phyloP scores from a whole-genome alignment of 345 rosid genomes.

The Camelina laxa region DNA sequence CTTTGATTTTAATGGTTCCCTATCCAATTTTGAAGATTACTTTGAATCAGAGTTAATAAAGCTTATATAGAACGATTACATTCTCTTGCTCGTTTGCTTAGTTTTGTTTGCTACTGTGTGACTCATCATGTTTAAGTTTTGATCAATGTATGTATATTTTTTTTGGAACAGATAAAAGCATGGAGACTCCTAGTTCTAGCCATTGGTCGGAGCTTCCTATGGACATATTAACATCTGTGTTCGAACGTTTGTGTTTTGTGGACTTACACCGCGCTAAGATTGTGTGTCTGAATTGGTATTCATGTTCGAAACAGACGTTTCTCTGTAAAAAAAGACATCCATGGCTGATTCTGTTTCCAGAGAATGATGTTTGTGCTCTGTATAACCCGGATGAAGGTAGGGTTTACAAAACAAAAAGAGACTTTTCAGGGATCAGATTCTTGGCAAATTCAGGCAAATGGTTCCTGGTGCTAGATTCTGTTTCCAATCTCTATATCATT shows the following conservation, averaged over 20 bases:
- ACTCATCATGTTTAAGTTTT: too few species aligned
- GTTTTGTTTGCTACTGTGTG: too few species aligned
- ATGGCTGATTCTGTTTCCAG: constrained; percentile 14
- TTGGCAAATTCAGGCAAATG: background rate
- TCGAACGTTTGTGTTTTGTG: background rate
- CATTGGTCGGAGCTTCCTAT: constrained; percentile 16
- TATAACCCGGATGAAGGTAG: constrained; percentile 3
- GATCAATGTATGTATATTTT: too few species aligned
- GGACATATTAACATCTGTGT: constrained; percentile 14
- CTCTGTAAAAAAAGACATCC: background rate
- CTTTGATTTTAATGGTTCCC: too few species aligned
- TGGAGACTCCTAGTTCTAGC: background rate
- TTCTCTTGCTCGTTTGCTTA: too few species aligned
- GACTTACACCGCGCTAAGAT: constrained; percentile 7
- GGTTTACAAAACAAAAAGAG: background rate
- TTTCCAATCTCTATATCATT: constrained; percentile 14
- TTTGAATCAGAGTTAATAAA: too few species aligned
- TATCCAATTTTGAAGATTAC: too few species aligned
- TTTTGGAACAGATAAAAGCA: too few species aligned
- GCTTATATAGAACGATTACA: too few species aligned
- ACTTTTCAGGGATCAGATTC: constrained; percentile 9
- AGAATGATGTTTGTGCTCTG: background rate
- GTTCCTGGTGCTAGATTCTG: background rate
- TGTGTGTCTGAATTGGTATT: constrained; percentile 13
- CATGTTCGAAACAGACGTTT: background rate